Conservation (phyloP, 2,329 filamentous ascomycete genomes). For the Bimuria novae-zelandiae region DNA sequence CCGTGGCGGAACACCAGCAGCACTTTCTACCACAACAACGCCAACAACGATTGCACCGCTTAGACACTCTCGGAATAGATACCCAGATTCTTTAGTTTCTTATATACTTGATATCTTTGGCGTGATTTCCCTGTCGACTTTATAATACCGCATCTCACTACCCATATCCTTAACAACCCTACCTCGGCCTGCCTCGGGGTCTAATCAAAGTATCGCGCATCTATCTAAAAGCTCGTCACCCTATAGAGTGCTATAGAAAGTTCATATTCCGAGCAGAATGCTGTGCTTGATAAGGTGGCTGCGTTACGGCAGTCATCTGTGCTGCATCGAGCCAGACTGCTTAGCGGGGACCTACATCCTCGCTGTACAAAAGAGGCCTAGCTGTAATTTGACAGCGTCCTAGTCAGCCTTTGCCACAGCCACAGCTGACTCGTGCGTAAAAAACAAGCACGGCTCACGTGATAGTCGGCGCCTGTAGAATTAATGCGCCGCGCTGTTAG, state of each 20-base stretch:
- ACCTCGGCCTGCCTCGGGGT: slow-evolving; percentile 5
- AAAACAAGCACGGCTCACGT: background rate
- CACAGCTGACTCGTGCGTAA: slow-evolving; percentile 10
- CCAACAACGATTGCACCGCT: background rate
- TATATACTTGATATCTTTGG: background rate
- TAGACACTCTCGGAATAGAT: slow-evolving; percentile 2
- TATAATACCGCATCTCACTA: slow-evolving; percentile 3
- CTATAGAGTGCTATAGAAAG: background rate
- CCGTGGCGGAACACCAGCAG: background rate
- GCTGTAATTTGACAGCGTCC: slow-evolving; percentile 2
- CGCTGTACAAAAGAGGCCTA: slow-evolving; percentile 7
- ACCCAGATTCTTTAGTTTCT: background rate
- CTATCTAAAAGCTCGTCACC: background rate
- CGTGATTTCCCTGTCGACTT: slow-evolving; percentile 1
- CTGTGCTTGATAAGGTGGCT: background rate
- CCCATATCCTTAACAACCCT: background rate
- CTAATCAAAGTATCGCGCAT: background rate
- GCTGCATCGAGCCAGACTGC: slow-evolving; percentile 1
- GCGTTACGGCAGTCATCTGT: slow-evolving; percentile 7
- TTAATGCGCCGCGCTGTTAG: background rate
- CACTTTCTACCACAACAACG: background rate
- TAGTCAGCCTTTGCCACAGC: background rate
- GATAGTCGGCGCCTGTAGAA: slow-evolving; percentile 1
- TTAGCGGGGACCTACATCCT: slow-evolving; percentile 2
- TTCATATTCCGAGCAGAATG: slow-evolving; percentile 2